Evolutionary conservation across 78 protist genomes (phyloP), one percentile per base, ranked within the genome.

Genomic region (Speleostelium caveatum): DNA sequence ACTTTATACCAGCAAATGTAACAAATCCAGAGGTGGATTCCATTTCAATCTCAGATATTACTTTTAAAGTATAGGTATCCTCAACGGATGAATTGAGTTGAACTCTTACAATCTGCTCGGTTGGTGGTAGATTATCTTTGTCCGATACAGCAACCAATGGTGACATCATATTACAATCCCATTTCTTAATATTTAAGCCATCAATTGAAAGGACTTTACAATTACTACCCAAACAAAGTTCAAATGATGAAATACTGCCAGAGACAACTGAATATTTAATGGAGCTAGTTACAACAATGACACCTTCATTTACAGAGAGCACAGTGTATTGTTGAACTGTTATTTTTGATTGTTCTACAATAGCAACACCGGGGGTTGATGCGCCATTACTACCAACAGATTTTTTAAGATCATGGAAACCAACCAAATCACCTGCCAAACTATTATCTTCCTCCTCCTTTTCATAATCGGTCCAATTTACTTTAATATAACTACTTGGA

Each of bases 401-500:
- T 14, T 6, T 10, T 45, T 10, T 45, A 49, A 49, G 56, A 49
- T 16, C 24, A 49, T 8, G 56, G 8, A 14, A 14, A 14, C 35
- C 8, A 19, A n/a, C 5, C 16, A 14, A 5, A 6, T 19, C 4
- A 19, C 63, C 24, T n/a, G 35, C 16, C 8, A 8, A 4, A 58
- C 63, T 58, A 58, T n/a, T 58, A 5, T 58, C 16, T 32, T 73
- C 66, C 6, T 55, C 22, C 28, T 36, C 53, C 7, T 19, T n/a
- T 60, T 83, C 91, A 32, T 62, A 63, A 32, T 83, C 91, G 1
- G 79, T 83, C 91, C 91, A 83, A 69, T 83, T 77, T 30, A 83
- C 42, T 59, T 83, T 83, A 17, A 83, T 22, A 45, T 83, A 83
- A 3, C 26, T 17, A 8, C 67, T 60, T 36, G 91, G 91, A 59